These are phyloP conservation scores for Colletotrichum spaethianum DNA, from an alignment of 2,329 filamentous ascomycete species.

Conservation along the genomic window DNA sequence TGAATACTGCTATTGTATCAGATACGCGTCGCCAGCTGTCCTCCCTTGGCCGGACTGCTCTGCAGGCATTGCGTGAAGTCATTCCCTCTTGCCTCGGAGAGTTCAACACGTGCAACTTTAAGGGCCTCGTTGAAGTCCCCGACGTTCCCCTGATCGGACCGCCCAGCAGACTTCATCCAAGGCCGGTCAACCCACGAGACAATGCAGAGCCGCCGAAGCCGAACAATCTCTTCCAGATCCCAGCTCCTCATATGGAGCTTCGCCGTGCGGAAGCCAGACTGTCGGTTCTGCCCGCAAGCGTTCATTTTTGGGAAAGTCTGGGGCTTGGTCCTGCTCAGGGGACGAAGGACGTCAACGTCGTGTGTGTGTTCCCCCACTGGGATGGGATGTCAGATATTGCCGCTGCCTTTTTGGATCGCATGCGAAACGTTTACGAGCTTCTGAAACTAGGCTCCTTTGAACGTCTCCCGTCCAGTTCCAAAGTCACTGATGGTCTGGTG, in stretches of 20 bases:
- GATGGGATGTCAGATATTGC: slow-evolving; percentile 74
- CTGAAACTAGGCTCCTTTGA: slow-evolving; percentile 79
- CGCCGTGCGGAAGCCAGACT: slow-evolving; percentile 78
- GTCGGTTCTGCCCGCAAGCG: slow-evolving; percentile 80
- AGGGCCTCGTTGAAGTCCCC: slow-evolving; percentile 34
- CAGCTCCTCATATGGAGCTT: slow-evolving; percentile 79
- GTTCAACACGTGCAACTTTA: slow-evolving; percentile 36
- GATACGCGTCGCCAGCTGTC: slow-evolving; percentile 59
- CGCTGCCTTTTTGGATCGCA: slow-evolving; percentile 75
- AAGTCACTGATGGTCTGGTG: slow-evolving; percentile 64
- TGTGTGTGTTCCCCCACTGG: slow-evolving; percentile 79
- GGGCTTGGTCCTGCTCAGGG: slow-evolving; percentile 81
- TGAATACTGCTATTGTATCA: slow-evolving; percentile 45
- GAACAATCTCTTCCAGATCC: slow-evolving; percentile 73
- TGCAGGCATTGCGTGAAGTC: slow-evolving; percentile 61
- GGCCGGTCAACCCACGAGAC: slow-evolving; percentile 59
- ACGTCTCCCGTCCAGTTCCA: slow-evolving; percentile 58
- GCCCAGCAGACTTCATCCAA: slow-evolving; percentile 66
- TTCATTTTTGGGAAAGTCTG: slow-evolving; percentile 86
- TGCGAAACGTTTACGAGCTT: slow-evolving; percentile 81
- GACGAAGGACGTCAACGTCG: slow-evolving; percentile 77
- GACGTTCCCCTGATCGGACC: slow-evolving; percentile 62
- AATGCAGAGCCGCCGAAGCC: slow-evolving; percentile 63
- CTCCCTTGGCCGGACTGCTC: slow-evolving; percentile 61
- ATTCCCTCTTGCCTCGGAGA: slow-evolving; percentile 62